A percentile compares a stretch with the other conserved stretches of the same genome.
phyloP scores from a whole-genome alignment of 192 early-diverging fungal species.

The Coemansia sp. region DNA sequence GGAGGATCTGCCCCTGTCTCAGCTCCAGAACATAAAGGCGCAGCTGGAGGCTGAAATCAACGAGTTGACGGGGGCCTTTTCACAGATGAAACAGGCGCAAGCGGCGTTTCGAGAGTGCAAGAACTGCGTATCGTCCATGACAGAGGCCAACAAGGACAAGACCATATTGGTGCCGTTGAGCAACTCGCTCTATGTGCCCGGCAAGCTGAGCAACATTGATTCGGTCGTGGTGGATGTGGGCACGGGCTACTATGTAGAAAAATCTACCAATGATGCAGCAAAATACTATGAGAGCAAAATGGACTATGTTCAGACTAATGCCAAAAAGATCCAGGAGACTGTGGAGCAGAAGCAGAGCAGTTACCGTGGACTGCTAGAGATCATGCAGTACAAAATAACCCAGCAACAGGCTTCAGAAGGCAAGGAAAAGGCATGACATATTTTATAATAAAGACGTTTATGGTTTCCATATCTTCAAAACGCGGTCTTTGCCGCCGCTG shows the following conservation, averaged over 20 bases:
- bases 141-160: constrained; percentile 53
- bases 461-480: constrained; percentile 79
- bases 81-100: constrained; percentile 85
- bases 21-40: constrained; percentile 76
- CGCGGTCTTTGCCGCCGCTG: constrained; percentile 90
- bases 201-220: constrained; percentile 73
- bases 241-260: constrained; percentile 94
- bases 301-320: constrained; percentile 75
- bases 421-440: neutral
- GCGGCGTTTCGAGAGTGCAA: constrained; percentile 81
- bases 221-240: constrained; percentile 94
- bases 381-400: constrained; percentile 50
- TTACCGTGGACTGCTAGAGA: constrained; percentile 51
- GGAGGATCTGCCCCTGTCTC: constrained; percentile 75
- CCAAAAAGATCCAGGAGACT: constrained; percentile 78
- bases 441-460: constrained; percentile 8
- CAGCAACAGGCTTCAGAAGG: constrained; percentile 31
- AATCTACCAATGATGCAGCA: constrained; percentile 78
- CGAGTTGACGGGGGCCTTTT: constrained; percentile 79
- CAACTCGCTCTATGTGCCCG: constrained; percentile 85
- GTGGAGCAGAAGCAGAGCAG: constrained; percentile 75
- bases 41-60: constrained; percentile 91
- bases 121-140: constrained; percentile 65
- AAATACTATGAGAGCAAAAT: constrained; percentile 82
- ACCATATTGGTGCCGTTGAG: constrained; percentile 49